Conservation (phyloP, 2,329 filamentous ascomycete genomes). For the Fusarium duplospermum region DNA sequence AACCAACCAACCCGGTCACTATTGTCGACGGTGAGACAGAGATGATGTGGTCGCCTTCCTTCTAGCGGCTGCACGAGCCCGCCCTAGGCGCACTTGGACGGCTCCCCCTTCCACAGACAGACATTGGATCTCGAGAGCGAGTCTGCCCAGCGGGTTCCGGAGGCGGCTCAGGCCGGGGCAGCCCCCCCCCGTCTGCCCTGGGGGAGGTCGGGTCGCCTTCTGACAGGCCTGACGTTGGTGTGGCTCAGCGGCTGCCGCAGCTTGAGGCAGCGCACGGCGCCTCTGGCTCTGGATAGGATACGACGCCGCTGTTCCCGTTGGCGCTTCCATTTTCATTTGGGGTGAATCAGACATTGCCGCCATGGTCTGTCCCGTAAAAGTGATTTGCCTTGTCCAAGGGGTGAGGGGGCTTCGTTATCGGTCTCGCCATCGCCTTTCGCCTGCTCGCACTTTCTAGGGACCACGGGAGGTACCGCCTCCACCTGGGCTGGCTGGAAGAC, state of each 20-base stretch:
- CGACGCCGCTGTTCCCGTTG: neutral
- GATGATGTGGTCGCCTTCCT: conserved; percentile 14
- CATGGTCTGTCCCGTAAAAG: neutral
- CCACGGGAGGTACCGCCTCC: conserved; percentile 1
- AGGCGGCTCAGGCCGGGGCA: conserved; percentile 7
- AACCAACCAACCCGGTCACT: conserved; percentile 9
- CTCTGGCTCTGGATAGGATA: conserved; percentile 3
- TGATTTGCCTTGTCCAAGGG: neutral
- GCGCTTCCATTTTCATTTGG: conserved; percentile 17
- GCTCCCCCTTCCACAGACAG: conserved; percentile 1
- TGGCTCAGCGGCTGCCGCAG: conserved; percentile 34
- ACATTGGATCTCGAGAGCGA: conserved; percentile 2
- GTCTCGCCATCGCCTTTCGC: conserved; percentile 30
- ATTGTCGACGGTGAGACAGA: conserved; percentile 27
- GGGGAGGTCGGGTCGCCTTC: neutral
- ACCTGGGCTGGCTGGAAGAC: neutral
- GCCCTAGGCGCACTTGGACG: conserved; percentile 18
- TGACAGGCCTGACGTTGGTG: conserved; percentile 14
- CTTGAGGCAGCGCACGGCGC: conserved; percentile 28
- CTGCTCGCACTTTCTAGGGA: neutral
- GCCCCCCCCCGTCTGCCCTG: too few species aligned
- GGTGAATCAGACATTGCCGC: conserved; percentile 31
- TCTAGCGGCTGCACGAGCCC: conserved; percentile 9
- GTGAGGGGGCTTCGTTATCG: conserved; percentile 9
- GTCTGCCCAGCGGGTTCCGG: conserved; percentile 25